phyloP scores from a whole-genome alignment of 164 flowering plant genomes.

The Pachysandra terminalis region DNA sequence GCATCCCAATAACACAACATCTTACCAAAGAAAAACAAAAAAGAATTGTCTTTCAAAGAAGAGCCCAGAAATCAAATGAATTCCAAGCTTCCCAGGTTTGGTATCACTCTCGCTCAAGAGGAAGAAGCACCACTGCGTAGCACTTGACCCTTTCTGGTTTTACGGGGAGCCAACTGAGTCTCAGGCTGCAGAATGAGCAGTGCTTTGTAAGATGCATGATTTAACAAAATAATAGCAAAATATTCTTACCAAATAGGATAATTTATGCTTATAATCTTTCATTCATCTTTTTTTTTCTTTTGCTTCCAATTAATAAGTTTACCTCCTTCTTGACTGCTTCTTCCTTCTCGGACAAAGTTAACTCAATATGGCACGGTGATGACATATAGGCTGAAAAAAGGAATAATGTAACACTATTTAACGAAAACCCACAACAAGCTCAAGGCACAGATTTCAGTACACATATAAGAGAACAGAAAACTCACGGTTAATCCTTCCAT shows the following conservation, averaged over 20 bases:
- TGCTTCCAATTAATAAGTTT: neutral
- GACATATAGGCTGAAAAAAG: conserved; percentile 80
- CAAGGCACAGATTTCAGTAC: neutral
- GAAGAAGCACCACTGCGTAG: conserved; percentile 56
- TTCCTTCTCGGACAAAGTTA: conserved; percentile 84
- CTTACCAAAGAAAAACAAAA: too few species aligned
- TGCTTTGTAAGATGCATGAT: neutral
- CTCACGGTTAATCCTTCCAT: conserved; percentile 55
- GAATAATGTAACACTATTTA: neutral
- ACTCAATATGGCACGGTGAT: conserved; percentile 89
- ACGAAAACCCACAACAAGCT: neutral
- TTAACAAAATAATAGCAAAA: neutral
- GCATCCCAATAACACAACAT: too few species aligned
- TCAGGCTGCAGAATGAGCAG: conserved; percentile 53
- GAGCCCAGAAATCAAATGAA: too few species aligned
- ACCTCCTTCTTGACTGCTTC: conserved; percentile 89
- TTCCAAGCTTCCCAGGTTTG: too few species aligned
- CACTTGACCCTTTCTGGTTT: conserved; percentile 44
- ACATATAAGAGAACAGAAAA: neutral
- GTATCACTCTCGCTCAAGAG: conserved; percentile 29
- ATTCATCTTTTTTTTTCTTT: neutral
- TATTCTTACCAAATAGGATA: too few species aligned
- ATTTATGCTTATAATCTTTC: too few species aligned
- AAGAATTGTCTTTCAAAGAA: neutral
- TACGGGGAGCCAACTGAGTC: conserved; percentile 64